Conservation (phyloP, 345 rosid genomes). For the Aquilaria sinensis region DNA sequence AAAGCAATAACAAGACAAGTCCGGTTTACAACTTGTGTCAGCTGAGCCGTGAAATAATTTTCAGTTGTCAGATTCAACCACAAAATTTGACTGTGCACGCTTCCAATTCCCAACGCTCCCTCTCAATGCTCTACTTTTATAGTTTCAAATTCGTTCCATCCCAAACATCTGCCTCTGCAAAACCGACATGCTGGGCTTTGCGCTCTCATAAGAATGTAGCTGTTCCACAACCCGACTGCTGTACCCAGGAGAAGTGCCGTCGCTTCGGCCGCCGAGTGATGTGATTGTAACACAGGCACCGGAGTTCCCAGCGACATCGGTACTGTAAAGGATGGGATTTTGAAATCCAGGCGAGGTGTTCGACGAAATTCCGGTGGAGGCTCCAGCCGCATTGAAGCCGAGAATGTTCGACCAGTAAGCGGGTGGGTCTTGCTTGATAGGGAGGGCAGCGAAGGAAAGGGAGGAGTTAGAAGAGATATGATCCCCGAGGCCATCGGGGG, state of each 20-base stretch:
- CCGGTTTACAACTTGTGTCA: too few species aligned
- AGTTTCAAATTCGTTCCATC: slow-evolving; percentile 45
- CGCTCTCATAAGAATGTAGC: slow-evolving; percentile 47
- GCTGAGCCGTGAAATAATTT: too few species aligned
- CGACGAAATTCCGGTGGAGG: slow-evolving; percentile 13
- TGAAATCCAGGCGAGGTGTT: slow-evolving; percentile 14
- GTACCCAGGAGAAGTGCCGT: slow-evolving; percentile 23
- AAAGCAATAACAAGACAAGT: too few species aligned
- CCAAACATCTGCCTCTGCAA: slow-evolving; percentile 91
- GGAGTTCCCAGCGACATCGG: slow-evolving; percentile 26
- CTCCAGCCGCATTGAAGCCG: slow-evolving; percentile 30
- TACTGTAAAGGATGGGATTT: slow-evolving; percentile 12
- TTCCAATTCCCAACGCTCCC: too few species aligned
- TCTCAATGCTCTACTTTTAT: not conserved
- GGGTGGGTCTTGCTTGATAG: slow-evolving; percentile 56
- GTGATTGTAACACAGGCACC: slow-evolving; percentile 17
- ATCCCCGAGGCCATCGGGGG: slow-evolving; percentile 35
- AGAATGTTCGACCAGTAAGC: slow-evolving; percentile 59
- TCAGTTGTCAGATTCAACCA: too few species aligned
- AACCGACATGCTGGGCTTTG: slow-evolving; percentile 56
- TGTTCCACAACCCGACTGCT: slow-evolving; percentile 48
- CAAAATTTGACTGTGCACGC: too few species aligned
- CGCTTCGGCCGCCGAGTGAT: slow-evolving; percentile 25
- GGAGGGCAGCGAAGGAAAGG: slow-evolving; percentile 44
- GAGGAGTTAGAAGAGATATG: slow-evolving; percentile 27